Evolutionary conservation across 306 rosid species (phyloP).

Genomic region (Erythrophleum fordii): DNA sequence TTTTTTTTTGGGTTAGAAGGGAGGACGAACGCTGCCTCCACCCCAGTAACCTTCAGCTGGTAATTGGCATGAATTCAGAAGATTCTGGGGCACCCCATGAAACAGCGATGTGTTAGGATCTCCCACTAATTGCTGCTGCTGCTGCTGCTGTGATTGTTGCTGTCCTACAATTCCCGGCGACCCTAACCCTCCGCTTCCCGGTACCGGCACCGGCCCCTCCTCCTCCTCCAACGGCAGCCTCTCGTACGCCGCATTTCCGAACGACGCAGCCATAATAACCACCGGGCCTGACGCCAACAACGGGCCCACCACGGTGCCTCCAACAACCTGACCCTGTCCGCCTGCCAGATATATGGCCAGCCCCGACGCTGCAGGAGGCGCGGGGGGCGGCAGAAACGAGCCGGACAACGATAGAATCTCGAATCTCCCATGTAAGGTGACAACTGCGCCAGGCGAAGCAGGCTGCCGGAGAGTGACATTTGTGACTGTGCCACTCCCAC

Average conservation of each 20-base stretch:
- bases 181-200: constrained; percentile 55
- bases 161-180: constrained; percentile 64
- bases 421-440: constrained; percentile 82
- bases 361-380: constrained; percentile 76
- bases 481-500: constrained; percentile 88
- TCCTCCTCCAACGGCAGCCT: constrained; percentile 91
- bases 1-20: constrained; percentile 51
- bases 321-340: constrained; percentile 91
- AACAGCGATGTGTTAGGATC: constrained; percentile 64
- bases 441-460: constrained; percentile 79
- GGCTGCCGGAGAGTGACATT: constrained; percentile 92
- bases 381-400: constrained; percentile 91
- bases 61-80: constrained; percentile 82
- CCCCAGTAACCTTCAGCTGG: constrained; percentile 86
- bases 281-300: constrained; percentile 81
- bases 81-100: constrained; percentile 86
- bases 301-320: constrained; percentile 88
- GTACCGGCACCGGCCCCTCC: constrained; percentile 37
- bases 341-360: constrained; percentile 83
- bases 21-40: constrained; percentile 64
- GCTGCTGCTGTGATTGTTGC: constrained; percentile 50
- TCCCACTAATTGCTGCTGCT: constrained; percentile 42
- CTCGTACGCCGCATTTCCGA: constrained; percentile 96
- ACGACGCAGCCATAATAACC: constrained; percentile 87
- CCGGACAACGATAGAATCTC: constrained; percentile 88